Evolutionary conservation across 2,329 filamentous ascomycete genomes (phyloP).

Genomic region (Phaeosphaeriaceae sp.): DNA sequence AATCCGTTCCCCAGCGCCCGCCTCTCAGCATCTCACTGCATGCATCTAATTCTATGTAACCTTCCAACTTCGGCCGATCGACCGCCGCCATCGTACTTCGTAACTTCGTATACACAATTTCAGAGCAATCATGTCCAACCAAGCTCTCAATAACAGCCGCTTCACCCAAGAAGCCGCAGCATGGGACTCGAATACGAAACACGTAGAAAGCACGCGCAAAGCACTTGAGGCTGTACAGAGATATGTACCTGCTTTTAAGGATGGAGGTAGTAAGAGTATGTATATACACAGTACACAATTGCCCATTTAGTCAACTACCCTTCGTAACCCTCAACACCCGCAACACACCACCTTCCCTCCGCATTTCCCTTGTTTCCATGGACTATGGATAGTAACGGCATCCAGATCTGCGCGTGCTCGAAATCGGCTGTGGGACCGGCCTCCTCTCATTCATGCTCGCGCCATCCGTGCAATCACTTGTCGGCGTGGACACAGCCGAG

Average conservation of each 20-base stretch:
- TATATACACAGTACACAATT: too few species aligned
- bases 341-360: too few species aligned
- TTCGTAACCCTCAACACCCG: too few species aligned
- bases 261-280: conserved; percentile 37
- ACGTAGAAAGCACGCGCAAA: conserved; percentile 54
- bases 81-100: background rate
- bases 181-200: conserved; percentile 63
- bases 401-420: conserved; percentile 56
- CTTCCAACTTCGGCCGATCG: background rate
- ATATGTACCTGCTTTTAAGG: conserved; percentile 44
- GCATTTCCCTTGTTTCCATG: background rate
- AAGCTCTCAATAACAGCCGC: conserved; percentile 51
- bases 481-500: conserved; percentile 61
- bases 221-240: conserved; percentile 56
- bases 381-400: background rate
- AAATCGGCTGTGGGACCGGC: conserved; percentile 65
- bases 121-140: conserved; percentile 13
- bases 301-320: too few species aligned
- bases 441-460: conserved; percentile 60
- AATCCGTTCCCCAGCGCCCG: background rate
- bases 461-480: conserved; percentile 56
- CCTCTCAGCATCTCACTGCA: background rate
- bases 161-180: conserved; percentile 63
- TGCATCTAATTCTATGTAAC: background rate
- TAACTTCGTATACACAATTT: background rate